Evolutionary conservation across 2,329 filamentous ascomycete species (phyloP), one percentile per base, ranked within the genome.

Genomic region (Coniochaeta pulveracea): DNA sequence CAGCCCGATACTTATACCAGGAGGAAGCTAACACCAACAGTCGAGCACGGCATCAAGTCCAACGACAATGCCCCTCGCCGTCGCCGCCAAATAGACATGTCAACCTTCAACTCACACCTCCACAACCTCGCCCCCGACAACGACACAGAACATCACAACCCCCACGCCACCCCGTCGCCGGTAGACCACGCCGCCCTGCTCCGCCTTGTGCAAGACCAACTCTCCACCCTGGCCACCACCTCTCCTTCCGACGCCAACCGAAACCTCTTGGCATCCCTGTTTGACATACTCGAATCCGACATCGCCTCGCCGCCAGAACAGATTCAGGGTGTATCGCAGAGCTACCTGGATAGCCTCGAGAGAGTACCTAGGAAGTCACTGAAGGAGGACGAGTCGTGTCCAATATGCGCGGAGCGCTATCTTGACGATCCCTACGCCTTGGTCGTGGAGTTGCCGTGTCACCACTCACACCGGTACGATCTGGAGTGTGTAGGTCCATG

Each of bases 401-500:
- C 74, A 26, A 79, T 80, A 49, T 80, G 75, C 54, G 72, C 70
- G 37, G 69, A 78, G 44, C 55, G 52, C 19, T 77, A 72, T 46
- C 57, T 76, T 29, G 72, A 79, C 44, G 76, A 80, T 46, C 56
- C 60, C 44, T 77, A 72, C 48, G 70, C 66, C 35, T 58, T 80
- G 2, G 73, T 80, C 10, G 76, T 80, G 18, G 65, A 75, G 58
- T 59, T 80, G 46, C 74, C 74, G 25, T 80, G 76, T 48, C 60
- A 73, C 44, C 61, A 59, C 19, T 57, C 51, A 25, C 76, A 80
- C 50, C 56, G 55, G 32, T 80, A 76, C 47, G 76, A 80, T 45
- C 53, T 80, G n/a, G 76, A 80, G 55, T 80, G 76, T 45, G 72
- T 80, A 2, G 69, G 65, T 4, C 75, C 76, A 6, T 80, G 76